Evolutionary conservation across 1,284 basidiomycete species (phyloP).

Genomic region (Chalciporus sp.): DNA sequence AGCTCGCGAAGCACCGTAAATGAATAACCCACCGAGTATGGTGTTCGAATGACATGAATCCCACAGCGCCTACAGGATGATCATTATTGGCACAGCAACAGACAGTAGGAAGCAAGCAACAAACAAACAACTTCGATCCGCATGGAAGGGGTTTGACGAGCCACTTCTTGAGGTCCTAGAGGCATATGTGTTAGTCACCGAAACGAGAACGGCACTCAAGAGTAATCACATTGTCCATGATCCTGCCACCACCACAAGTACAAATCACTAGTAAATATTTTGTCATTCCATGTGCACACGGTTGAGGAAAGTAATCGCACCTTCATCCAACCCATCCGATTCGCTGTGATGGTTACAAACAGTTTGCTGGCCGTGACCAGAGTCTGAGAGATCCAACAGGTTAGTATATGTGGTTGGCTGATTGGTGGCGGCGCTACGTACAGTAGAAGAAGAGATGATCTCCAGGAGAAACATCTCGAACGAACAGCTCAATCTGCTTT

Average conservation of each 20-base stretch:
- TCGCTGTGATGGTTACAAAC: constrained; percentile 33
- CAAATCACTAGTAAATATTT: constrained; percentile 21
- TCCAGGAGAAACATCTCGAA: constrained; percentile 29
- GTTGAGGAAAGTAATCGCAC: constrained; percentile 22
- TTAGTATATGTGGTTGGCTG: background rate
- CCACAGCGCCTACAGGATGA: constrained; percentile 25
- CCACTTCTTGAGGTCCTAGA: constrained; percentile 39
- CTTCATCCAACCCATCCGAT: constrained; percentile 41
- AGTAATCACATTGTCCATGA: constrained; percentile 41
- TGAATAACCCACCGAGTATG: constrained; percentile 21
- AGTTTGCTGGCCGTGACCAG: constrained; percentile 39
- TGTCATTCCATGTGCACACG: background rate
- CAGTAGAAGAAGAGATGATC: constrained; percentile 46
- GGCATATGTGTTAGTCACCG: background rate
- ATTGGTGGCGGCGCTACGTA: constrained; percentile 8
- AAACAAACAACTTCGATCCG: constrained; percentile 42
- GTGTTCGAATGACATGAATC: constrained; percentile 35
- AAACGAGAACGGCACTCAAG: background rate
- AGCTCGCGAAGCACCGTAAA: background rate
- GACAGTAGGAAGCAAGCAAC: constrained; percentile 10
- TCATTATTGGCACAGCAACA: background rate
- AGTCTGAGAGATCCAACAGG: constrained; percentile 22
- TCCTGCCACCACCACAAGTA: constrained; percentile 20
- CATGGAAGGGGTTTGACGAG: constrained; percentile 44
- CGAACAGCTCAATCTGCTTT: constrained; percentile 34